Conservation (phyloP, 805 yeast genomes). For the Ogataea kodamae region DNA sequence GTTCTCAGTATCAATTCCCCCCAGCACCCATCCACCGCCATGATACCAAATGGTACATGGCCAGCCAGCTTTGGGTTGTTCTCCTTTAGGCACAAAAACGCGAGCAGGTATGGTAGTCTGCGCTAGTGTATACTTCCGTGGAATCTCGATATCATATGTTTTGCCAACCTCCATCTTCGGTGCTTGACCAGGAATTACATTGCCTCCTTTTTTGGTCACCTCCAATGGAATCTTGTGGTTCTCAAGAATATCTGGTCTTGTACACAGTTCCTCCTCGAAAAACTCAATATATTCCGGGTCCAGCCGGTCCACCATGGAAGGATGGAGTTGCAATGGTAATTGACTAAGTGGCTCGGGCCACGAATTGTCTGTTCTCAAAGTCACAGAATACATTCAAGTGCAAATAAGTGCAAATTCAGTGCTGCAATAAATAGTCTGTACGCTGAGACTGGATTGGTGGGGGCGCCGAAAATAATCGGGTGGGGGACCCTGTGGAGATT, state of each 20-base stretch:
- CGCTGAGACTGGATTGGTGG: too few relatives aligned
- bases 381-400: constrained; percentile 8
- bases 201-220: constrained; percentile 20
- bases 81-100: constrained; percentile 30
- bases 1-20: constrained; percentile 35
- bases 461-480: too few relatives aligned
- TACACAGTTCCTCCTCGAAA: constrained; percentile 21
- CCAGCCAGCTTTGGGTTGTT: constrained; percentile 21
- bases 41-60: constrained; percentile 34
- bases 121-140: constrained; percentile 27
- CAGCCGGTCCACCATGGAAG: constrained; percentile 17
- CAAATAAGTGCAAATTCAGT: not conserved
- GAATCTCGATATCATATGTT: constrained; percentile 20
- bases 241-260: constrained; percentile 23
- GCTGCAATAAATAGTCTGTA: too few relatives aligned
- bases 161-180: constrained; percentile 22
- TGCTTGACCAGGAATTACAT: constrained; percentile 31
- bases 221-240: constrained; percentile 25
- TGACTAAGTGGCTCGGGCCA: constrained; percentile 29
- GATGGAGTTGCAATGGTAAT: constrained; percentile 33
- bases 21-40: constrained; percentile 37
- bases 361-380: constrained; percentile 25
- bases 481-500: too few relatives aligned
- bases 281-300: constrained; percentile 25
- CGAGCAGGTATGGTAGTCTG: constrained; percentile 25